These are phyloP conservation scores for Antrodiella citrinella DNA, from an alignment of 768 basidiomycete genomes.

Conservation along the genomic window DNA sequence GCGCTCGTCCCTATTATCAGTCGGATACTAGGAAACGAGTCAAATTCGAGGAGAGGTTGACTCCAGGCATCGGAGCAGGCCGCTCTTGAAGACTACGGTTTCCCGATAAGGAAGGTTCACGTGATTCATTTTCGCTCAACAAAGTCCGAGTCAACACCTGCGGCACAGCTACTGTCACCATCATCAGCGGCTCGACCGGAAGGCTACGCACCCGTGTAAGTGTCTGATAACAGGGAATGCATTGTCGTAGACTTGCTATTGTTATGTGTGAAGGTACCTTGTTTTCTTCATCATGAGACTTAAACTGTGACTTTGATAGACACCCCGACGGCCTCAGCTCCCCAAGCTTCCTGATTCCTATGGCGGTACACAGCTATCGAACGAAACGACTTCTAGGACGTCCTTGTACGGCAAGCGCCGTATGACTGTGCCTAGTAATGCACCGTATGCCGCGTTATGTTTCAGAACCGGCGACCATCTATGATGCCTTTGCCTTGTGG, in stretches of 20 bases:
- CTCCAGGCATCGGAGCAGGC: neutral
- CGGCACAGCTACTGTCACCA: neutral
- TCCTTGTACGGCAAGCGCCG: no score
- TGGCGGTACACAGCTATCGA: no score
- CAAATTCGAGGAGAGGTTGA: neutral
- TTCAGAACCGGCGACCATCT: no score
- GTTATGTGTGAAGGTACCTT: neutral
- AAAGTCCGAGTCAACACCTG: neutral
- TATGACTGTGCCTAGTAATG: no score
- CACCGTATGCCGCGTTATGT: no score
- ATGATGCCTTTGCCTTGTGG: no score
- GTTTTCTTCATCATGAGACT: neutral
- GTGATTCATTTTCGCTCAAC: neutral
- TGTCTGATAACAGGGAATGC: neutral
- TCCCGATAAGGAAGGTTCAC: neutral
- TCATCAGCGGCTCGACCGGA: neutral
- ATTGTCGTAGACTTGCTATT: neutral
- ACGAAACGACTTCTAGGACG: no score
- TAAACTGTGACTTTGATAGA: no score
- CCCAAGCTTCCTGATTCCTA: no score
- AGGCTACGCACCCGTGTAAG: neutral
- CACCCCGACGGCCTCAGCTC: no score
- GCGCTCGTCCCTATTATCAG: neutral
- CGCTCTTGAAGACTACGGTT: neutral
- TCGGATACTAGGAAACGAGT: neutral